phyloP scores from a whole-genome alignment of 2,329 filamentous ascomycete species.

The Eurotiales sp. region DNA sequence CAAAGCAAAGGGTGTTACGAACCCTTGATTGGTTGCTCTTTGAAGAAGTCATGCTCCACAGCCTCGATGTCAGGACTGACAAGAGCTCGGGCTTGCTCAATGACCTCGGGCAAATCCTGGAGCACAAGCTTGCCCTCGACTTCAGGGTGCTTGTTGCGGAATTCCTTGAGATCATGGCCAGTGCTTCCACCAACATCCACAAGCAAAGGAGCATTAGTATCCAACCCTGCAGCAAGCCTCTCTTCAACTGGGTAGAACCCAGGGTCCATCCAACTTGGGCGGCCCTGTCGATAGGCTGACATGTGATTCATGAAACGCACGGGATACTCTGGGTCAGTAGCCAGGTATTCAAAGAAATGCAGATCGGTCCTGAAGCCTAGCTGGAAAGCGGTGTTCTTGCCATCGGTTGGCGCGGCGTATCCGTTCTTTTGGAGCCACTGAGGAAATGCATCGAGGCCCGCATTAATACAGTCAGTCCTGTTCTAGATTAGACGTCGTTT shows the following conservation, averaged over 20 bases:
- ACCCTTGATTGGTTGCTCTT: slow-evolving; percentile 45
- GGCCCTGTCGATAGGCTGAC: slow-evolving; percentile 36
- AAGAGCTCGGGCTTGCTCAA: slow-evolving; percentile 21
- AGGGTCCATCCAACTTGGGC: slow-evolving; percentile 34
- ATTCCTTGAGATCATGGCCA: slow-evolving; percentile 26
- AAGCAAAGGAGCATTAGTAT: slow-evolving; percentile 16
- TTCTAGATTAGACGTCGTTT: not conserved
- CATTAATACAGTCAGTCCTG: slow-evolving; percentile 27
- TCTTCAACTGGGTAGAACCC: slow-evolving; percentile 17
- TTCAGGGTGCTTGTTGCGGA: slow-evolving; percentile 34
- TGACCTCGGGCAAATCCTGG: slow-evolving; percentile 46
- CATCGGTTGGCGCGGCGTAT: slow-evolving; percentile 26
- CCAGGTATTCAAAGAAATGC: slow-evolving; percentile 27
- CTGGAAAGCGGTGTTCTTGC: slow-evolving; percentile 24
- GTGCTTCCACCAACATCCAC: slow-evolving; percentile 24
- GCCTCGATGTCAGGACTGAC: slow-evolving; percentile 21
- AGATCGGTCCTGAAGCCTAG: slow-evolving; percentile 24
- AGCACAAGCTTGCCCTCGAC: slow-evolving; percentile 44
- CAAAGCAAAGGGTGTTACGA: not conserved
- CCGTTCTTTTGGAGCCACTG: slow-evolving; percentile 23
- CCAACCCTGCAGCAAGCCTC: slow-evolving; percentile 18
- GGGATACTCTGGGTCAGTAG: slow-evolving; percentile 23
- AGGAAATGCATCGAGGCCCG: slow-evolving; percentile 23
- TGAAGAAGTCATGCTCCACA: slow-evolving; percentile 47
- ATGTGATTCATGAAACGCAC: slow-evolving; percentile 42